Evolutionary conservation across 306 rosid species (phyloP).

Genomic region (Vigna reflexopilosa): DNA sequence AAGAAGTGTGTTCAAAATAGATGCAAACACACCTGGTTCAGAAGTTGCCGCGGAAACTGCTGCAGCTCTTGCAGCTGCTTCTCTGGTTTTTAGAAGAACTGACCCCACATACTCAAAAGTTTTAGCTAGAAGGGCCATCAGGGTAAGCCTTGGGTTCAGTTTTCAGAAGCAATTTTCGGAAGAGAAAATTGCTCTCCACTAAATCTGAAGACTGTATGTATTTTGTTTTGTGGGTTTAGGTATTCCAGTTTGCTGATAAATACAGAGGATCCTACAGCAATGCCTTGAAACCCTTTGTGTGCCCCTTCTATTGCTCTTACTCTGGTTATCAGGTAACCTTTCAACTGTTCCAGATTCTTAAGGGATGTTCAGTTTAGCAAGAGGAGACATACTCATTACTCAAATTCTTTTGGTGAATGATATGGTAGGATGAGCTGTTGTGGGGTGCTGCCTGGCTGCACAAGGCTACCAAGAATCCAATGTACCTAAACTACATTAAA

Average conservation of each 20-base stretch:
- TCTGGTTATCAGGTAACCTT: slow-evolving; percentile 84
- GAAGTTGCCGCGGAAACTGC: slow-evolving; percentile 98
- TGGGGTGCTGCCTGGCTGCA: slow-evolving; percentile 99
- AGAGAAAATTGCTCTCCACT: neutral
- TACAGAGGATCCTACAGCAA: slow-evolving; percentile 87
- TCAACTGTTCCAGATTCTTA: neutral
- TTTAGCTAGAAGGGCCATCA: slow-evolving; percentile 68
- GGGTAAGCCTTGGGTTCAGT: slow-evolving; percentile 51
- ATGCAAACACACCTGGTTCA: slow-evolving; percentile 78
- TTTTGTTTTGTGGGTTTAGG: slow-evolving; percentile 56
- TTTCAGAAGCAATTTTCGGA: neutral
- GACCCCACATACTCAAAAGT: slow-evolving; percentile 82
- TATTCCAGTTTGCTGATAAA: slow-evolving; percentile 90
- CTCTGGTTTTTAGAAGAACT: slow-evolving; percentile 81
- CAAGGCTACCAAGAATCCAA: slow-evolving; percentile 83
- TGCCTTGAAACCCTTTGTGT: slow-evolving; percentile 69
- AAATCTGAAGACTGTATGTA: neutral
- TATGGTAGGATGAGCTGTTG: slow-evolving; percentile 82
- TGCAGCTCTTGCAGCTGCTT: slow-evolving; percentile 96
- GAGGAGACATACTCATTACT: slow-evolving; percentile 5
- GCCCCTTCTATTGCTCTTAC: slow-evolving; percentile 90
- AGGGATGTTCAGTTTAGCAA: neutral
- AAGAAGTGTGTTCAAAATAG: slow-evolving; percentile 79
- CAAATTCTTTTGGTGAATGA: neutral
- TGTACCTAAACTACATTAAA: slow-evolving; percentile 83